Conservation (phyloP, 1,139 yeast genomes). For the Lodderomyces jiufengensis region DNA sequence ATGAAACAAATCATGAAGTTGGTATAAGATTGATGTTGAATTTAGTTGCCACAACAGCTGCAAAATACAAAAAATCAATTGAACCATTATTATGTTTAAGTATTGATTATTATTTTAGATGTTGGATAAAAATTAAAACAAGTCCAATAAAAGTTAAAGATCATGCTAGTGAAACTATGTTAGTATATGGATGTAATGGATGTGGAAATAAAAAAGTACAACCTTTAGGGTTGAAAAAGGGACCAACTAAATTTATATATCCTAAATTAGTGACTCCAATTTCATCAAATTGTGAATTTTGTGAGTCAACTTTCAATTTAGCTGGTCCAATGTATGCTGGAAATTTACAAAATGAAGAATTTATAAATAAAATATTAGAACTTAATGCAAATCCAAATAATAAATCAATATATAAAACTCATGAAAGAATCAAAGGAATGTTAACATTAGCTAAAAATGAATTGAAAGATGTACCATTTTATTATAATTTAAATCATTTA, state of each 20-base stretch:
- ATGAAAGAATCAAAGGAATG: conserved; percentile 88
- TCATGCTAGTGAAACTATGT: conserved; percentile 68
- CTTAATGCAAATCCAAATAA: conserved; percentile 34
- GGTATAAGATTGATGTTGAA: conserved; percentile 82
- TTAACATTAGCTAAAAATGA: conserved; percentile 76
- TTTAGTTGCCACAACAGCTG: conserved; percentile 78
- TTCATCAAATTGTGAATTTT: conserved; percentile 60
- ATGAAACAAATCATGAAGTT: conserved; percentile 88
- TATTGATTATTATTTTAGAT: conserved; percentile 88
- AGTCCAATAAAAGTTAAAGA: conserved; percentile 81
- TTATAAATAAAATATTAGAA: conserved; percentile 59
- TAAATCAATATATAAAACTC: conserved; percentile 37
- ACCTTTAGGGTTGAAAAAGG: conserved; percentile 57
- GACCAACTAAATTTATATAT: conserved; percentile 30
- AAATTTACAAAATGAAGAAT: conserved; percentile 62
- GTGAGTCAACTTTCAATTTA: conserved; percentile 67
- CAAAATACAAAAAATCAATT: conserved; percentile 79
- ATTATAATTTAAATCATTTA: conserved; percentile 74
- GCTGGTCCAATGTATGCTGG: conserved; percentile 99
- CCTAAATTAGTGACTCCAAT: conserved; percentile 41
- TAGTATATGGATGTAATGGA: conserved; percentile 81
- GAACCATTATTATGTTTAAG: conserved; percentile 84
- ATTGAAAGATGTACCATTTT: conserved; percentile 65
- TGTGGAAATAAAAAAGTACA: conserved; percentile 75
- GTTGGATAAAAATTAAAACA: conserved; percentile 71